Percentiles rank a stretch among this genome's conserved stretches.
These are phyloP conservation scores for Fraxinus sp. DNA, from an alignment of 305 asterid genomes.

Conservation along the genomic window DNA sequence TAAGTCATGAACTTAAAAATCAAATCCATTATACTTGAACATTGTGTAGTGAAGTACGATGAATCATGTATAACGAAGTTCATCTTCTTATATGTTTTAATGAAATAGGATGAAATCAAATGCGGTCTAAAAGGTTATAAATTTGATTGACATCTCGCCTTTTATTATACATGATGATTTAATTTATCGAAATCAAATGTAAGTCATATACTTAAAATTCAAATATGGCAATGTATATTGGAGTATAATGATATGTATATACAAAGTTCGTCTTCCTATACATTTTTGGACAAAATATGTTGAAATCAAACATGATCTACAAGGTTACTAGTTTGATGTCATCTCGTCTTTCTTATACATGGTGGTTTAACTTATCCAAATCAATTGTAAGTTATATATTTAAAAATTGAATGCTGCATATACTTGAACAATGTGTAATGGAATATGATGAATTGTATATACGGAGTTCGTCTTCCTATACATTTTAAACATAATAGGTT, in stretches of 20 bases:
- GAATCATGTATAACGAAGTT: background rate
- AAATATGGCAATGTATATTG: background rate
- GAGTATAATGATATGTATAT: background rate
- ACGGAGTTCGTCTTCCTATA: too few species aligned
- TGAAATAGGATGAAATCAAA: background rate
- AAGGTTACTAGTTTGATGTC: too few species aligned
- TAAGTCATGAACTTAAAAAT: background rate
- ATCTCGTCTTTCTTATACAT: too few species aligned
- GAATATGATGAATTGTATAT: too few species aligned
- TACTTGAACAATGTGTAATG: too few species aligned
- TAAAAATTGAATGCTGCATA: too few species aligned
- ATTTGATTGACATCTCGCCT: background rate
- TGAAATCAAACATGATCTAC: background rate
- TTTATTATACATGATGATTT: background rate
- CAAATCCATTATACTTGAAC: background rate
- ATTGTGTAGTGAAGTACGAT: background rate
- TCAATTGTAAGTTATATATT: too few species aligned
- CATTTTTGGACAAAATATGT: background rate
- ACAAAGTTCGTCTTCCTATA: background rate
- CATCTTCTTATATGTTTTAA: background rate
- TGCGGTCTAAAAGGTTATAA: too few species aligned
- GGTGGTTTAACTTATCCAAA: too few species aligned
- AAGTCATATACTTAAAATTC: background rate
- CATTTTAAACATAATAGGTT: too few species aligned
- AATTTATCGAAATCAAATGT: background rate